Evolutionary conservation across 768 basidiomycete species (phyloP).

Genomic region (Jaapia argillacea): DNA sequence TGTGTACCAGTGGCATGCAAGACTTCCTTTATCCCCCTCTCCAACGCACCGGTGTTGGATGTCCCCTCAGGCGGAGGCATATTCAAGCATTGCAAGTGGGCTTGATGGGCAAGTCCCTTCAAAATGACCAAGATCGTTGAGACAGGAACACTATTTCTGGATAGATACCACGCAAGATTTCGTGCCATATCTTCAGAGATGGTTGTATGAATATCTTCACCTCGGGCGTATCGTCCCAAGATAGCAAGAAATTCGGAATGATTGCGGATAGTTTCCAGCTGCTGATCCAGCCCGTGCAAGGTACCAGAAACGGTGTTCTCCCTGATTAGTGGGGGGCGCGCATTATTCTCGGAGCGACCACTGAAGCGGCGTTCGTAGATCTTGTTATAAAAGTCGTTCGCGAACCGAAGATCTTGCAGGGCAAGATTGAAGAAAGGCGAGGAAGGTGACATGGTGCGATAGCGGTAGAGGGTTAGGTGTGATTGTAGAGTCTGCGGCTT

Average conservation of each 20-base stretch:
- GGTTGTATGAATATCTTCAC: constrained; percentile 23
- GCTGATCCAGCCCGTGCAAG: constrained; percentile 49
- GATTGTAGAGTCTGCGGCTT: constrained; percentile 73
- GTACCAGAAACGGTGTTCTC: constrained; percentile 64
- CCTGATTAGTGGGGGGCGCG: constrained; percentile 57
- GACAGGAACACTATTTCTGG: constrained; percentile 59
- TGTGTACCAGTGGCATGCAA: constrained; percentile 80
- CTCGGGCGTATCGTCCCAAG: constrained; percentile 46
- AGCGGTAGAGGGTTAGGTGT: constrained; percentile 62
- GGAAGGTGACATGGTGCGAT: constrained; percentile 48
- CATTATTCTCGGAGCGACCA: constrained; percentile 55
- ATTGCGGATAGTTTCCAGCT: constrained; percentile 36
- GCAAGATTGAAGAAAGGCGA: constrained; percentile 57
- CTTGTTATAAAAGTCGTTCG: constrained; percentile 66
- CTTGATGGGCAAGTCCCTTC: constrained; percentile 50
- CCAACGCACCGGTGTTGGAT: constrained; percentile 22
- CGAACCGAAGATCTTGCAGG: constrained; percentile 66
- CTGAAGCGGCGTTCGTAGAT: constrained; percentile 70
- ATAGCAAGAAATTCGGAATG: constrained; percentile 30
- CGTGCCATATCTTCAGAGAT: constrained; percentile 13
- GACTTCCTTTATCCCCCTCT: constrained; percentile 72
- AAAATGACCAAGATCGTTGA: constrained; percentile 57
- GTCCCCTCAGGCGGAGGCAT: constrained; percentile 43
- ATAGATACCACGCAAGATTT: constrained; percentile 62
- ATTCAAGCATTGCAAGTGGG: constrained; percentile 44